These are phyloP conservation scores for Kurtzmaniella fragi DNA, from an alignment of 805 yeast species.

Conservation along the genomic window DNA sequence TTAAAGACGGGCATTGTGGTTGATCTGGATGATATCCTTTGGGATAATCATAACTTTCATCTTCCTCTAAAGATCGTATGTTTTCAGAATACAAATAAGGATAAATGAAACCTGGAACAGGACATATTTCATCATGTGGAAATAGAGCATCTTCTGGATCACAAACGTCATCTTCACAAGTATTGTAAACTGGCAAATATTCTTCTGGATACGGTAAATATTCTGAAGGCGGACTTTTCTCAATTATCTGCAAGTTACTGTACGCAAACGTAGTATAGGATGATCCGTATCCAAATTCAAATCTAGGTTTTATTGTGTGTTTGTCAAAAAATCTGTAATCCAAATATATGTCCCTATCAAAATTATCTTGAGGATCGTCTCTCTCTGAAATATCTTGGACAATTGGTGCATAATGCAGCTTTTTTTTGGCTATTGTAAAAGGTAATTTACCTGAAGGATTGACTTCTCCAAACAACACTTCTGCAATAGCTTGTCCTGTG, in stretches of 20 bases:
- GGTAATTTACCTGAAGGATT: constrained; percentile 63
- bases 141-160: constrained; percentile 52
- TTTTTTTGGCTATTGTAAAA: constrained; percentile 54
- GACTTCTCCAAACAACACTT: constrained; percentile 54
- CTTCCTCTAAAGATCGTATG: constrained; percentile 29
- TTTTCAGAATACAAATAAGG: constrained; percentile 44
- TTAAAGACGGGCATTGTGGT: constrained; percentile 30
- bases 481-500: constrained; percentile 54
- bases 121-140: constrained; percentile 47
- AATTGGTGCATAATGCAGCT: constrained; percentile 42
- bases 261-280: constrained; percentile 45
- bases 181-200: constrained; percentile 37
- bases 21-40: constrained; percentile 31
- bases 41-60: constrained; percentile 35
- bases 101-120: constrained; percentile 52
- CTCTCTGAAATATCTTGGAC: constrained; percentile 27
- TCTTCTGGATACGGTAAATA: constrained; percentile 43
- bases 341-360: constrained; percentile 44
- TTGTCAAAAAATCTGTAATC: constrained; percentile 59
- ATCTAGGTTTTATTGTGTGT: constrained; percentile 50
- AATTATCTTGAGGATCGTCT: constrained; percentile 36
- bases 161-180: constrained; percentile 43
- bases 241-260: constrained; percentile 32
- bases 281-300: constrained; percentile 59
- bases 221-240: constrained; percentile 39